A percentile compares a stretch with the other conserved stretches of the same genome.
phyloP scores from a whole-genome alignment of 2,329 filamentous ascomycete species.

The Cladophialophora chaetospira region DNA sequence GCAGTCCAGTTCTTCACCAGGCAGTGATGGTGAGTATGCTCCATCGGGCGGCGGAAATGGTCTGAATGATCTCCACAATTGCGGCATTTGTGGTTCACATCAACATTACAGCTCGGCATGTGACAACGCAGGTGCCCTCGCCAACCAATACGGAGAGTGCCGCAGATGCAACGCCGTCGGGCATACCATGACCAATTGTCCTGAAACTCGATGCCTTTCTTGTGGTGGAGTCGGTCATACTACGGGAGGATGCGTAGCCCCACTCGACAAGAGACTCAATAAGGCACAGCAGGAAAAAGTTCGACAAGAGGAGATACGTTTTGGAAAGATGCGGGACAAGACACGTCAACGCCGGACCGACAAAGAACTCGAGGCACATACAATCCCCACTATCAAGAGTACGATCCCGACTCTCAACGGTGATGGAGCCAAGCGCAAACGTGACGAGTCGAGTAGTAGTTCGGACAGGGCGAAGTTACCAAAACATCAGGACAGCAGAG shows the following conservation, averaged over 20 bases:
- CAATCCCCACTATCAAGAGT: constrained; percentile 42
- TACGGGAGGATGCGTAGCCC: constrained; percentile 38
- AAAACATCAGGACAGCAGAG: constrained; percentile 4
- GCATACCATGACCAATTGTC: constrained; percentile 44
- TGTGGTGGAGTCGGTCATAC: constrained; percentile 50
- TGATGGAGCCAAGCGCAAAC: constrained; percentile 29
- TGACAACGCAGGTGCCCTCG: constrained; percentile 47
- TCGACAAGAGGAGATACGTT: constrained; percentile 41
- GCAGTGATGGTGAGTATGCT: constrained; percentile 33
- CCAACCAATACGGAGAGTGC: constrained; percentile 43
- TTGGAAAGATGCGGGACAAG: constrained; percentile 39
- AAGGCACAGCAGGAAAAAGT: constrained; percentile 42
- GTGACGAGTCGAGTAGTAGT: constrained; percentile 22
- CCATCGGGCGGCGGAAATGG: constrained; percentile 48
- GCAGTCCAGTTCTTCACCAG: neutral
- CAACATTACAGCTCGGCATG: constrained; percentile 49
- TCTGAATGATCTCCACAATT: constrained; percentile 46
- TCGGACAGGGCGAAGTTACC: constrained; percentile 16
- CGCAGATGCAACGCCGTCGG: constrained; percentile 44
- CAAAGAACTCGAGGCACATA: constrained; percentile 48
- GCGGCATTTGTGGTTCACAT: constrained; percentile 50
- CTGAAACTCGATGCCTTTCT: constrained; percentile 44
- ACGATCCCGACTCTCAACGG: constrained; percentile 15
- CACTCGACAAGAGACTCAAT: constrained; percentile 38
- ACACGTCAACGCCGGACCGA: constrained; percentile 43